phyloP scores from a whole-genome alignment of 1,284 basidiomycete genomes.

The Malassezia caprae region DNA sequence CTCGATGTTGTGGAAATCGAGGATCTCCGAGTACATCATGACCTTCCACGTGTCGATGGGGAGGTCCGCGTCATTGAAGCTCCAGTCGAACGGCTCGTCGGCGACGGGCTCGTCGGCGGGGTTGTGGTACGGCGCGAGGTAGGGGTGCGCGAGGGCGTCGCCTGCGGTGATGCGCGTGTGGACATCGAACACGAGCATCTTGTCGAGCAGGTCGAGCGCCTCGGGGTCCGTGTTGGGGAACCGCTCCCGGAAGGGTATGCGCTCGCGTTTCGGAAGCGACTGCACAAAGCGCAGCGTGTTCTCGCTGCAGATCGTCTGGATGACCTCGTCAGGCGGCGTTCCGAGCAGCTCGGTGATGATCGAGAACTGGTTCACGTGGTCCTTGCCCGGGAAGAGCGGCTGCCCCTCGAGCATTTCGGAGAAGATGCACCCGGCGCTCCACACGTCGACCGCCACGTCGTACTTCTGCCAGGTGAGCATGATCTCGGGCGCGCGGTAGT shows the following conservation, averaged over 20 bases:
- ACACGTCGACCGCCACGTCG: slow-evolving; percentile 94
- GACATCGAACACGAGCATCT: slow-evolving; percentile 98
- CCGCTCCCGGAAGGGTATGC: slow-evolving; percentile 88
- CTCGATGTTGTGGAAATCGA: slow-evolving; percentile 50
- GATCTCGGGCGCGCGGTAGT: slow-evolving; percentile 98
- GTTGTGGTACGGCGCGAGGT: slow-evolving; percentile 95
- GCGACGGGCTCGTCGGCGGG: slow-evolving; percentile 94
- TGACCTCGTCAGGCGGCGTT: slow-evolving; percentile 97
- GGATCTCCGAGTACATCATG: slow-evolving; percentile 53
- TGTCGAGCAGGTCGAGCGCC: slow-evolving; percentile 92
- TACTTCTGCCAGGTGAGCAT: slow-evolving; percentile 99
- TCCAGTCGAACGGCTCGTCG: slow-evolving; percentile 94
- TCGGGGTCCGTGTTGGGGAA: slow-evolving; percentile 78
- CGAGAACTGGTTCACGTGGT: slow-evolving; percentile 98
- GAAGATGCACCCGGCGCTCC: slow-evolving; percentile 98
- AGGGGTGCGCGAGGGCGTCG: slow-evolving; percentile 81
- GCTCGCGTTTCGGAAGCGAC: slow-evolving; percentile 87
- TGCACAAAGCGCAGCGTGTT: slow-evolving; percentile 99
- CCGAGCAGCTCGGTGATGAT: slow-evolving; percentile 98
- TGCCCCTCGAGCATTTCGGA: slow-evolving; percentile 99
- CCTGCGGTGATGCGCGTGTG: slow-evolving; percentile 89
- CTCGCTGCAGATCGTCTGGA: slow-evolving; percentile 94
- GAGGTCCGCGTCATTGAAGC: slow-evolving; percentile 98
- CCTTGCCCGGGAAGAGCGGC: slow-evolving; percentile 96
- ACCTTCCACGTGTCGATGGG: slow-evolving; percentile 99